Conservation (phyloP, 306 rosid genomes). For the Glycyrrhiza uralensis region DNA sequence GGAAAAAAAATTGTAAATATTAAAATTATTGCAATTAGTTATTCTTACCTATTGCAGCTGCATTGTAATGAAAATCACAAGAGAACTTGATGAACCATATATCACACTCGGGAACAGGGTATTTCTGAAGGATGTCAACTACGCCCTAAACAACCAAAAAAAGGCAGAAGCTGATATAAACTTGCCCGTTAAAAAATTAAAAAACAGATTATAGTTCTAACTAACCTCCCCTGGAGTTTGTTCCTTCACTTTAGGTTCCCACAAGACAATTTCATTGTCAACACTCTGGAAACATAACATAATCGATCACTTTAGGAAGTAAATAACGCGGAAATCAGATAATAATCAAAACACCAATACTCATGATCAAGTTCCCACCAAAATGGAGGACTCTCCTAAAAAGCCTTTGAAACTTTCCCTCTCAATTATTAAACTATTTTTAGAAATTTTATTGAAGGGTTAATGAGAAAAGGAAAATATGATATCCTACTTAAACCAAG, state of each 20-base stretch:
- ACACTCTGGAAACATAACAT: conserved; percentile 64
- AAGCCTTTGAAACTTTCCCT: neutral
- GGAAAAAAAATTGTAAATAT: neutral
- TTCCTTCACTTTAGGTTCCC: conserved; percentile 97
- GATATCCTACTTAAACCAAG: neutral
- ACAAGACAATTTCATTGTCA: conserved; percentile 88
- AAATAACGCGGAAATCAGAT: too few relatives aligned
- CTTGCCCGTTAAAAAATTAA: neutral
- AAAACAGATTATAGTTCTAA: conserved; percentile 29
- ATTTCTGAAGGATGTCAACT: conserved; percentile 89
- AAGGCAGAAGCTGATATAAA: neutral
- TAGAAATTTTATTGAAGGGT: neutral
- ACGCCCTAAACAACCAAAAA: conserved; percentile 54
- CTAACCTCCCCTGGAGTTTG: conserved; percentile 97
- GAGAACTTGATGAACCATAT: conserved; percentile 98
- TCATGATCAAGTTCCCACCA: neutral
- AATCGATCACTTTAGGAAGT: neutral
- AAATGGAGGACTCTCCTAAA: neutral
- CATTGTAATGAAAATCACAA: conserved; percentile 76
- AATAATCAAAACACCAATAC: neutral
- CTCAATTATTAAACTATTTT: neutral
- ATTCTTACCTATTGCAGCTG: conserved; percentile 72
- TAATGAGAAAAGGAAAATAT: neutral
- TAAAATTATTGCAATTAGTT: neutral
- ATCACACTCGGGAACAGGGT: conserved; percentile 95